Percentiles rank a stretch among this genome's conserved stretches.
These are phyloP conservation scores for Clonostachys rosea DNA, from an alignment of 2,329 filamentous ascomycete species.

Conservation along the genomic window DNA sequence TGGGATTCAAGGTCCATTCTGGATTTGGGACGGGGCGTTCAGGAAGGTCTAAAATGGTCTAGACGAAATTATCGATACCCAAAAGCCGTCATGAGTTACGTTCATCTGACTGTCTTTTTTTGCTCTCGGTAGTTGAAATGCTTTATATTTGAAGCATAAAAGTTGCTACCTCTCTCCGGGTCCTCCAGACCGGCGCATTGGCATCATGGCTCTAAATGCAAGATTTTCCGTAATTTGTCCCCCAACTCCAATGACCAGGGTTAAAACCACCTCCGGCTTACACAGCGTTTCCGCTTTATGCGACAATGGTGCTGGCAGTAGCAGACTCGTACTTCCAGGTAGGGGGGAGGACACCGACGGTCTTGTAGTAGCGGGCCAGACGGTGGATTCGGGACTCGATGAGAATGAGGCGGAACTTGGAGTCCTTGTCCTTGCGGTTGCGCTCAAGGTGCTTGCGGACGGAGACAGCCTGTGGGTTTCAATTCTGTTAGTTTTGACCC, in stretches of 20 bases:
- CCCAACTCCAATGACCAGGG: slow-evolving; percentile 38
- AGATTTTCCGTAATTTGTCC: slow-evolving; percentile 27
- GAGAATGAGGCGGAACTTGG: slow-evolving; percentile 99
- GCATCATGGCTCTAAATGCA: slow-evolving; percentile 40
- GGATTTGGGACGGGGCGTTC: too few species aligned
- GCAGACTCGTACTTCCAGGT: slow-evolving; percentile 99
- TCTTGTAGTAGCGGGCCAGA: slow-evolving; percentile 99
- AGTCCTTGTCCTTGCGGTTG: slow-evolving; percentile 99
- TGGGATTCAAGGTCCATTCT: background rate
- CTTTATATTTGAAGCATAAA: too few species aligned
- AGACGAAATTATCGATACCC: too few species aligned
- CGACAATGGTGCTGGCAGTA: slow-evolving; percentile 90
- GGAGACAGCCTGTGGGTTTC: slow-evolving; percentile 67
- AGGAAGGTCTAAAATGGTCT: too few species aligned
- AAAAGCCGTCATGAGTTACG: too few species aligned
- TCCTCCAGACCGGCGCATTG: slow-evolving; percentile 21
- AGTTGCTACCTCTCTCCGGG: too few species aligned
- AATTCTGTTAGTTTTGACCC: slow-evolving; percentile 3
- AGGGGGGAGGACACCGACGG: slow-evolving; percentile 76
- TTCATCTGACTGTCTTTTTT: too few species aligned
- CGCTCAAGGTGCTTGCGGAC: slow-evolving; percentile 99
- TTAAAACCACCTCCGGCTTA: background rate
- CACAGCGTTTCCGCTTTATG: slow-evolving; percentile 54
- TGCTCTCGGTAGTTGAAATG: too few species aligned
- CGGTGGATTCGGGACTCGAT: slow-evolving; percentile 99